phyloP scores from a whole-genome alignment of 2,329 filamentous ascomycete genomes.

The Ustilaginoidea virens region DNA sequence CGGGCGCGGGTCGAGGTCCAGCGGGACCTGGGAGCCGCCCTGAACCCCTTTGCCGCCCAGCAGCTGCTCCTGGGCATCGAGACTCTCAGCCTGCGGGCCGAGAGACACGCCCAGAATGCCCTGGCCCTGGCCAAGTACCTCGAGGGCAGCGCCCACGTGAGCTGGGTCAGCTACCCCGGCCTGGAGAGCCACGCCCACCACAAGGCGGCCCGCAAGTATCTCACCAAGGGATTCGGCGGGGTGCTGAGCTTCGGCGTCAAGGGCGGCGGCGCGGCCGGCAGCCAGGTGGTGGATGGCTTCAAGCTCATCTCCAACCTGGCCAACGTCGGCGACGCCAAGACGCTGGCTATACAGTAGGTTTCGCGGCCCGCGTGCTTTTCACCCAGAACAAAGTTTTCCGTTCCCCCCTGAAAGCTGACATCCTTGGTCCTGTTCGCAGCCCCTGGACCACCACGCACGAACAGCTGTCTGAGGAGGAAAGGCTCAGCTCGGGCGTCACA shows the following conservation, averaged over 20 bases:
- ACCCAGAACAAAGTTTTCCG: neutral
- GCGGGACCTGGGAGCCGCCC: constrained; percentile 65
- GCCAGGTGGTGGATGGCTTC: constrained; percentile 82
- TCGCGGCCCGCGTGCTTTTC: neutral
- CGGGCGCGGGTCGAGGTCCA: constrained; percentile 79
- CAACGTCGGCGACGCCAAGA: constrained; percentile 93
- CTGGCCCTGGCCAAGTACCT: constrained; percentile 68
- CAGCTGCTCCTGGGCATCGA: constrained; percentile 81
- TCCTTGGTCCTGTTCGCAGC: constrained; percentile 14
- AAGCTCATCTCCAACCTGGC: constrained; percentile 92
- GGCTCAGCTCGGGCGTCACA: constrained; percentile 64
- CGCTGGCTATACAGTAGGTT: constrained; percentile 64
- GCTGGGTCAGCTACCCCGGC: constrained; percentile 90
- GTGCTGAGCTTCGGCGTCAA: constrained; percentile 90
- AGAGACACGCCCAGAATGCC: constrained; percentile 77
- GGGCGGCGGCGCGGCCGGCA: constrained; percentile 69
- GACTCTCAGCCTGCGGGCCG: constrained; percentile 73
- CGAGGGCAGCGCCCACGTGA: constrained; percentile 66
- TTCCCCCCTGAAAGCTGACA: neutral
- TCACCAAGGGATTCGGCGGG: constrained; percentile 71
- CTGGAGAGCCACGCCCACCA: constrained; percentile 71
- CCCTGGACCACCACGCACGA: constrained; percentile 93
- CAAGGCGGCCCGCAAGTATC: constrained; percentile 70
- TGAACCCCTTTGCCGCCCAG: constrained; percentile 88
- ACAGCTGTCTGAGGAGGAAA: constrained; percentile 76